Base-by-base conservation (phyloP, 192 early-diverging fungal genomes). In the Rhizoclosmatium sp. region DNA sequence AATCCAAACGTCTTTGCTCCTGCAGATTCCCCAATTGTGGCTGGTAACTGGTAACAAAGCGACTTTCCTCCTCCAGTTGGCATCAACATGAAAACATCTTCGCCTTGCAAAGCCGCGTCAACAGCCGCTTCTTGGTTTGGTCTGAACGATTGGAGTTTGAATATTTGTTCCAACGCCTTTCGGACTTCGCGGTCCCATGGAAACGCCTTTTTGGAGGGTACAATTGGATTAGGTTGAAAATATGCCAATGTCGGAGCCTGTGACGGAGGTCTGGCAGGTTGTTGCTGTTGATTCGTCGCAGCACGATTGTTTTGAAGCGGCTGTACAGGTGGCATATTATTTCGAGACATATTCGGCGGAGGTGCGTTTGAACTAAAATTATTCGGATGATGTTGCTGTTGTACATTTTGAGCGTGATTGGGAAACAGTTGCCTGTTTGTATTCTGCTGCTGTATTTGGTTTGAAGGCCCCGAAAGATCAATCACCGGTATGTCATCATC, bases 41-140 rank as follows among this genome's bases (percentile, higher is more conserved):
- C 93, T 0, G 96, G 96, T 7, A 99, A 86, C 79, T 88, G 95
- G 80, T 97, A 99, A 82, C 97, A 99, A 19, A 99, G 85, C 71
- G 92, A 94, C 81, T 99, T 99, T 2, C 97, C 97, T 0, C 96
- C 96, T 54, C 97, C 97, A 1, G 97, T 99, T 0, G 97, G 97
- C 97, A 99, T 99, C n/a, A 99, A 86, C 46, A 99, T 93, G 85
- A 99, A 95, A 4, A 92, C 91, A 73, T 99, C 97, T 59, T 91
- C 85, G 4, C 94, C 96, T 14, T 83, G 75, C 4, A 98, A 77
- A 0, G 95, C 93, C 1, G 94, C 91, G 79, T 98, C 95, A 78
- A 99, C 96, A 1, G 93, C 95, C 41, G 93, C 93, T 9, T 94
- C 79, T 80, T 99, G 97, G 71, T 97, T 93, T 14, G 87, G 84